Percentiles rank a stretch among this genome's conserved stretches.
phyloP scores from a whole-genome alignment of 2,329 filamentous ascomycete genomes.

The Alternaria solani region DNA sequence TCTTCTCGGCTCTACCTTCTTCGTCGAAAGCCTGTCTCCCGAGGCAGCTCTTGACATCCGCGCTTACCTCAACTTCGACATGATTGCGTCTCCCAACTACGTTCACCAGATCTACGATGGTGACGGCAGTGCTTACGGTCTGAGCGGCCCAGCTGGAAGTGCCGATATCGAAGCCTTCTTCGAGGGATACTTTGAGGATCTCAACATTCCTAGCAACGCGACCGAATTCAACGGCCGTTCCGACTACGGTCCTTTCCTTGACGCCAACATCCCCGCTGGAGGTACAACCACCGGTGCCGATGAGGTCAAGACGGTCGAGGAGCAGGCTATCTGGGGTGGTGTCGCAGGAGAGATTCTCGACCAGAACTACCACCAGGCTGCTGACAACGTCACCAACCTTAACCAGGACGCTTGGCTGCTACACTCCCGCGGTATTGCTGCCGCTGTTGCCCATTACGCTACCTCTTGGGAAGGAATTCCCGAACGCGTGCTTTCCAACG shows the following conservation, averaged over 20 bases:
- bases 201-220: constrained; percentile 40
- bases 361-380: constrained; percentile 42
- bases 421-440: constrained; percentile 46
- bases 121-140: constrained; percentile 45
- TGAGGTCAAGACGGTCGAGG: constrained; percentile 48
- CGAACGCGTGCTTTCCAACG: constrained; percentile 18
- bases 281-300: constrained; percentile 52
- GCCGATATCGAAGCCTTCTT: constrained; percentile 45
- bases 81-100: constrained; percentile 52
- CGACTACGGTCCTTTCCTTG: constrained; percentile 51
- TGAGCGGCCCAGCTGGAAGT: constrained; percentile 43
- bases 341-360: constrained; percentile 29
- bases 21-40: constrained; percentile 36
- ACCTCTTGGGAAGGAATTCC: constrained; percentile 39
- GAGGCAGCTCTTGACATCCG: constrained; percentile 45
- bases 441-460: constrained; percentile 45
- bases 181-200: constrained; percentile 40
- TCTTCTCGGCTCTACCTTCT: constrained; percentile 48
- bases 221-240: constrained; percentile 50
- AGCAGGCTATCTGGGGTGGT: constrained; percentile 47
- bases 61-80: constrained; percentile 55
- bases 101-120: constrained; percentile 50
- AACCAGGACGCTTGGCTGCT: constrained; percentile 39
- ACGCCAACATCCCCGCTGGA: constrained; percentile 46
- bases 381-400: constrained; percentile 50